Conservation (phyloP, 441 rosid species). For the Brassica balearica region DNA sequence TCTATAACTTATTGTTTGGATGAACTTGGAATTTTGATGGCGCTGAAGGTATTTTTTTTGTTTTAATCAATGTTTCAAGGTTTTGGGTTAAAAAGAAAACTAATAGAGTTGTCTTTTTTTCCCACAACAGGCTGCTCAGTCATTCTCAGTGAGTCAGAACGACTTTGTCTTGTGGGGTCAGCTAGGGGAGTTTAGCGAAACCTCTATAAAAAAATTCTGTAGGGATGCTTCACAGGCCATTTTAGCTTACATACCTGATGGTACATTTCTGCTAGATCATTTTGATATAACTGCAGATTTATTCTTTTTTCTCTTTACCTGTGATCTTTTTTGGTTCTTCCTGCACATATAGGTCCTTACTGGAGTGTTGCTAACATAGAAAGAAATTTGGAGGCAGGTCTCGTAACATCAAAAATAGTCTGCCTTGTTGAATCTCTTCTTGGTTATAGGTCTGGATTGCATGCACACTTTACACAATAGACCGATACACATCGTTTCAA, state of each 20-base stretch:
- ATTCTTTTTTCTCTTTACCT: not conserved
- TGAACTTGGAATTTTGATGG: constrained; percentile 82
- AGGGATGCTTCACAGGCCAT: constrained; percentile 56
- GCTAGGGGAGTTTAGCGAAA: constrained; percentile 50
- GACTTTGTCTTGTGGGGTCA: constrained; percentile 54
- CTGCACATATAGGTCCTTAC: constrained; percentile 43
- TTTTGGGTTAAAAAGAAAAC: constrained; percentile 11
- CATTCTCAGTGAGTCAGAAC: constrained; percentile 53
- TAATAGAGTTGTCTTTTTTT: constrained; percentile 14
- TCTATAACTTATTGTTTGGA: constrained; percentile 66
- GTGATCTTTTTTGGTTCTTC: constrained; percentile 21
- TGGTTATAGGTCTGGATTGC: constrained; percentile 64
- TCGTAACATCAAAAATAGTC: constrained; percentile 56
- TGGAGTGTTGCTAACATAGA: constrained; percentile 54
- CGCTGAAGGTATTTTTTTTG: constrained; percentile 66
- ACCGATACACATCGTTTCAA: not conserved
- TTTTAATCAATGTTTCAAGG: constrained; percentile 14
- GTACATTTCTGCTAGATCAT: constrained; percentile 49
- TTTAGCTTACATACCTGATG: constrained; percentile 52
- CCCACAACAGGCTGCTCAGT: constrained; percentile 75
- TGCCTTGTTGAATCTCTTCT: constrained; percentile 75
- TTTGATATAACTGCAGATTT: not conserved
- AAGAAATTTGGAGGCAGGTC: constrained; percentile 54
- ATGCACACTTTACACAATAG: not conserved
- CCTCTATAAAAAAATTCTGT: constrained; percentile 56